phyloP scores from a whole-genome alignment of 495 filamentous ascomycete genomes.

The Penicillium pancosmium region DNA sequence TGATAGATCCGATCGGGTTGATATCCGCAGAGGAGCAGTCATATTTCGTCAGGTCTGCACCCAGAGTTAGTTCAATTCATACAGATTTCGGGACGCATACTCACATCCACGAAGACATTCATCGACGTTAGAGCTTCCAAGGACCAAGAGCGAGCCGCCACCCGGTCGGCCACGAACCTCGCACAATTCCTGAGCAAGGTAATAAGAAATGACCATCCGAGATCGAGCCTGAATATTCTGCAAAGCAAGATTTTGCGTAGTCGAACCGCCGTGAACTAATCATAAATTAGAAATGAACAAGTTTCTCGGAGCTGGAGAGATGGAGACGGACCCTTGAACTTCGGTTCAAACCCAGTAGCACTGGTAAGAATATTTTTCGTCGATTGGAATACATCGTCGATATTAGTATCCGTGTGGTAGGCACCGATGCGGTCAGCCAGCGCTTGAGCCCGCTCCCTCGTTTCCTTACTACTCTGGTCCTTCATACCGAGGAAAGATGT shows the following conservation, averaged over 20 bases:
- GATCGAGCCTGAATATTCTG: conserved; percentile 18
- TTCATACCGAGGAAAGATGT: conserved; percentile 18
- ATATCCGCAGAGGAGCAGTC: conserved; percentile 18
- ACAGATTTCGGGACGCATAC: background rate
- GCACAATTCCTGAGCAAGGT: conserved; percentile 16
- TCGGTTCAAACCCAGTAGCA: conserved; percentile 15
- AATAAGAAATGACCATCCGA: conserved; percentile 15
- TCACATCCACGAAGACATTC: conserved; percentile 19
- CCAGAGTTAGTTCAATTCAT: background rate
- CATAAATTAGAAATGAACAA: background rate
- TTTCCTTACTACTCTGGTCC: conserved; percentile 17
- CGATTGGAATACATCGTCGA: conserved; percentile 13
- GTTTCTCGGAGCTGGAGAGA: background rate
- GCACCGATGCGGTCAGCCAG: conserved; percentile 13
- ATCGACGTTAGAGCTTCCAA: conserved; percentile 17
- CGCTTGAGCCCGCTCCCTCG: conserved; percentile 7
- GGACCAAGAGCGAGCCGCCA: conserved; percentile 11
- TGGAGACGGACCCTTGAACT: conserved; percentile 11
- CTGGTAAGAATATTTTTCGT: conserved; percentile 16
- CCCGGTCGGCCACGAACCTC: conserved; percentile 10
- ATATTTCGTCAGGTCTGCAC: conserved; percentile 13
- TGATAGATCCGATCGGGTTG: conserved; percentile 18
- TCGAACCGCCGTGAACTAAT: conserved; percentile 13
- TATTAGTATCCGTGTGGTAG: conserved; percentile 18
- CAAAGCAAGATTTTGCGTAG: conserved; percentile 13